Evolutionary conservation across 2,329 filamentous ascomycete species (phyloP).

Genomic region (Cladorrhinum sp.): DNA sequence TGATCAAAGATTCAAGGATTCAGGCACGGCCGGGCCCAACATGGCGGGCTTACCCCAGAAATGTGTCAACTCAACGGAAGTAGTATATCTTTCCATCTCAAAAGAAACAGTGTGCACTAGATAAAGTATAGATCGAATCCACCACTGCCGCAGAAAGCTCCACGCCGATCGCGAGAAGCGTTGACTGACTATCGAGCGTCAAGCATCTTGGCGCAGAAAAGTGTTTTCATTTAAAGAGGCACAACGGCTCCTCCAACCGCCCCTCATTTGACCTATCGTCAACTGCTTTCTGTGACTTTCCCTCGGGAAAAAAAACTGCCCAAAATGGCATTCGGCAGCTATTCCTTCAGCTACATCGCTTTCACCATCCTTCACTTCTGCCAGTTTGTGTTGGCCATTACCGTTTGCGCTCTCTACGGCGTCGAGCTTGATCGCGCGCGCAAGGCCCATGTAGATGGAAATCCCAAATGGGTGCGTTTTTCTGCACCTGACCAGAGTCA

Average conservation of each 20-base stretch:
- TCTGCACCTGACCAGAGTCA: neutral
- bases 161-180: neutral
- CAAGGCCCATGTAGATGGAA: conserved; percentile 47
- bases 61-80: neutral
- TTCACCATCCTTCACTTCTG: conserved; percentile 66
- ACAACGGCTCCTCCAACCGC: neutral
- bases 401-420: conserved; percentile 77
- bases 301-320: neutral
- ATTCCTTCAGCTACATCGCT: conserved; percentile 48
- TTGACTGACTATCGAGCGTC: neutral
- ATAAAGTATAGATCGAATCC: neutral
- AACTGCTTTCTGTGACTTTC: neutral
- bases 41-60: neutral
- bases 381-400: conserved; percentile 72
- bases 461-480: conserved; percentile 66
- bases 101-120: neutral
- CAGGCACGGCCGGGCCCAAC: neutral
- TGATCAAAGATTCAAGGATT: neutral
- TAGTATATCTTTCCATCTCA: neutral
- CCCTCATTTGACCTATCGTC: neutral
- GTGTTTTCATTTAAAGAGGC: neutral
- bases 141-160: neutral
- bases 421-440: conserved; percentile 59
- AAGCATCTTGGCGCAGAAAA: conserved; percentile 1
- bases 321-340: conserved; percentile 45